Percentiles rank a stretch among this genome's conserved stretches.
These are phyloP conservation scores for Hyphopichia fennica DNA, from an alignment of 1,139 yeast genomes.

Conservation along the genomic window DNA sequence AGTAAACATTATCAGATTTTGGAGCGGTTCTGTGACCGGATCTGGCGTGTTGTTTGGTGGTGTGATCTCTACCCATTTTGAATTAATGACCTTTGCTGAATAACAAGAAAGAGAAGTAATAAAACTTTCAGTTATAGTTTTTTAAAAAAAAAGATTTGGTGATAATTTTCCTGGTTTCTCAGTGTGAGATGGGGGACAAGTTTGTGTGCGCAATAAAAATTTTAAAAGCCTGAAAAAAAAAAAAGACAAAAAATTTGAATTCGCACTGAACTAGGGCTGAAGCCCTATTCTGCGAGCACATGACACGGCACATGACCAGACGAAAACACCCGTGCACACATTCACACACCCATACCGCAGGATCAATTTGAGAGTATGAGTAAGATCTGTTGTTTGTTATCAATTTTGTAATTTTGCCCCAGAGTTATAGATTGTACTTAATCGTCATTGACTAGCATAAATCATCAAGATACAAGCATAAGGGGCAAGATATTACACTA, in stretches of 20 bases:
- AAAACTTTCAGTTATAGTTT: neutral
- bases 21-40: conserved; percentile 98
- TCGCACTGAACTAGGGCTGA: neutral
- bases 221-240: neutral
- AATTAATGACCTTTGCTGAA: conserved; percentile 14
- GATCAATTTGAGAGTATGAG: neutral
- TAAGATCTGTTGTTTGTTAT: neutral
- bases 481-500: too few relatives aligned
- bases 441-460: neutral
- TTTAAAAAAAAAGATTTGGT: conserved; percentile 2
- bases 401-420: neutral
- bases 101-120: conserved; percentile 6
- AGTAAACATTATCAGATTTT: conserved; percentile 98
- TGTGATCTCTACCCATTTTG: conserved; percentile 97
- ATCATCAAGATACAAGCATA: too few relatives aligned
- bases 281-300: conserved; percentile 1
- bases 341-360: neutral
- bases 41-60: conserved; percentile 93
- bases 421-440: neutral
- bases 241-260: neutral
- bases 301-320: neutral
- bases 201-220: neutral
- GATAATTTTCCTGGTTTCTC: conserved; percentile 4
- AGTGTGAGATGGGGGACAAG: neutral
- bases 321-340: neutral